A percentile compares a stretch with the other conserved stretches of the same genome.
Conservation (phyloP, 2,329 filamentous ascomycete genomes). For the Annulohypoxylon truncatum region DNA sequence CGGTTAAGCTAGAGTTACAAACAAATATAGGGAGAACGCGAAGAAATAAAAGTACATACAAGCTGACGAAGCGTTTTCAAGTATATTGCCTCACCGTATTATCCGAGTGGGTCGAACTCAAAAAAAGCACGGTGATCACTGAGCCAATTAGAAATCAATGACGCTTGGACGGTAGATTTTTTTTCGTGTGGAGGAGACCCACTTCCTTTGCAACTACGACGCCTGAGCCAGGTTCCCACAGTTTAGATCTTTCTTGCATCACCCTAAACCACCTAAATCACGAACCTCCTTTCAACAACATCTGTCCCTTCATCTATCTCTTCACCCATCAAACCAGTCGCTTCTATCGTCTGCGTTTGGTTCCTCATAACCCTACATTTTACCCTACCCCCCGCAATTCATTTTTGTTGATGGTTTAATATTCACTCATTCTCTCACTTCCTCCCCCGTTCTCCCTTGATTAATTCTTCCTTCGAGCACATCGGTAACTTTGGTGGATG, state of each 20-base stretch:
- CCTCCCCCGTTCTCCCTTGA: not conserved
- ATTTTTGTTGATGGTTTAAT: not conserved
- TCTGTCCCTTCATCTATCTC: constrained; percentile 6
- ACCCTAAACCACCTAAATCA: constrained; percentile 19
- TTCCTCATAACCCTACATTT: not conserved
- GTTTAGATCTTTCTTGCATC: constrained; percentile 36
- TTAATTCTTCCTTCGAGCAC: not conserved
- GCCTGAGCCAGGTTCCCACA: constrained; percentile 12
- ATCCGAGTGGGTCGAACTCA: not conserved
- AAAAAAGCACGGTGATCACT: constrained; percentile 15
- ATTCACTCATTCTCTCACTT: not conserved
- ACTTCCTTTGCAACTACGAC: constrained; percentile 2
- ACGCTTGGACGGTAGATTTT: constrained; percentile 41
- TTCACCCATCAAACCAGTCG: not conserved
- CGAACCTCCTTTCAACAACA: constrained; percentile 21
- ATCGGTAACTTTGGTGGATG: constrained; percentile 2
- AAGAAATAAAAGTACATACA: constrained; percentile 4
- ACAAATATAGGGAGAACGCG: not conserved
- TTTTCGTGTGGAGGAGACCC: constrained; percentile 36
- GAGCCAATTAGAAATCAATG: constrained; percentile 32
- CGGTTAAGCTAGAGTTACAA: not conserved
- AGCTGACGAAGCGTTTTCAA: constrained; percentile 20
- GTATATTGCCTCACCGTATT: constrained; percentile 8
- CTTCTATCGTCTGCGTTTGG: constrained; percentile 4
- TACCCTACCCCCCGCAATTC: not conserved